A percentile compares a stretch with the other conserved stretches of the same genome.
Evolutionary conservation across 129 eudicot species (phyloP).

Genomic region (Lactuca sativa): DNA sequence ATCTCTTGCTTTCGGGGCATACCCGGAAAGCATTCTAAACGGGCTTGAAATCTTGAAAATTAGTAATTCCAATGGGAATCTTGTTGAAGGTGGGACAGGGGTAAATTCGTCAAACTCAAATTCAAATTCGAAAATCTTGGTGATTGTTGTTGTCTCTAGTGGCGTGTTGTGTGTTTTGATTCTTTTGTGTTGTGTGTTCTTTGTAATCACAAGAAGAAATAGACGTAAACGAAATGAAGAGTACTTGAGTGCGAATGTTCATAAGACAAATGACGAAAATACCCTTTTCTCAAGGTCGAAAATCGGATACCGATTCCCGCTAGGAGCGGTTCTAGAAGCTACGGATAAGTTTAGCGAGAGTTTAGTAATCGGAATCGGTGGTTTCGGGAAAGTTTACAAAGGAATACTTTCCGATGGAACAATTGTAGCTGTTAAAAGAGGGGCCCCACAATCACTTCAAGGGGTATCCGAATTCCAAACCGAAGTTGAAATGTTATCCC

Average conservation of each 20-base stretch:
- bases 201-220: slow-evolving; percentile 37
- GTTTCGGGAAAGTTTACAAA: slow-evolving; percentile 74
- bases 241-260: slow-evolving; percentile 4
- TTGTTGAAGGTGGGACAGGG: slow-evolving; percentile 31
- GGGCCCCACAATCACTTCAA: slow-evolving; percentile 52
- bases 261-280: slow-evolving; percentile 18
- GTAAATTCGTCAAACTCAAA: slow-evolving; percentile 20
- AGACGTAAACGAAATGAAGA: slow-evolving; percentile 23
- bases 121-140: slow-evolving; percentile 42
- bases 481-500: slow-evolving; percentile 73
- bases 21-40: slow-evolving; percentile 61
- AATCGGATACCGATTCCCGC: slow-evolving; percentile 55
- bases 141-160: slow-evolving; percentile 28
- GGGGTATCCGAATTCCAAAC: slow-evolving; percentile 65
- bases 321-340: slow-evolving; percentile 59
- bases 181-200: slow-evolving; percentile 36
- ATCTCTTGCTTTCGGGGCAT: slow-evolving; percentile 21
- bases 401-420: slow-evolving; percentile 57
- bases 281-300: slow-evolving; percentile 48
- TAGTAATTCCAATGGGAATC: slow-evolving; percentile 48
- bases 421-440: slow-evolving; percentile 66
- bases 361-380: slow-evolving; percentile 62
- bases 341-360: slow-evolving; percentile 55
- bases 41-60: slow-evolving; percentile 80
- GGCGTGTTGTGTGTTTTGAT: slow-evolving; percentile 31